Evolutionary conservation across 2,329 filamentous ascomycete species (phyloP).

Genomic region (Delphinella strobiligena): DNA sequence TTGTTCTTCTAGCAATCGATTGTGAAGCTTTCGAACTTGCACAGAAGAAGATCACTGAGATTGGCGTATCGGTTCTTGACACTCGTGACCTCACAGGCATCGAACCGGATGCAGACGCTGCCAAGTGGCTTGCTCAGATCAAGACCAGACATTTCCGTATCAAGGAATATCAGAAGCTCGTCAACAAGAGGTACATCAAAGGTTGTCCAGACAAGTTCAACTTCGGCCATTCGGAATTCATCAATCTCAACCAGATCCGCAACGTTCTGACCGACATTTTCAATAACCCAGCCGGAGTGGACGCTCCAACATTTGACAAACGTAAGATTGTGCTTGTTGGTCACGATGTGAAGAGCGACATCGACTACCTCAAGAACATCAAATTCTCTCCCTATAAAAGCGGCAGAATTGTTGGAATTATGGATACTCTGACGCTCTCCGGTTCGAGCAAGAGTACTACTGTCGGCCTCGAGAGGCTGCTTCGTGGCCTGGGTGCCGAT

Average conservation of each 20-base stretch:
- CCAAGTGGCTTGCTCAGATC: conserved; percentile 12
- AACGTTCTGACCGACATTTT: conserved; percentile 8
- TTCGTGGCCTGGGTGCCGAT: conserved; percentile 7
- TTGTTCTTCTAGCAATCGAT: conserved; percentile 17
- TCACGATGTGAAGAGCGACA: conserved; percentile 15
- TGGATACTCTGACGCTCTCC: conserved; percentile 14
- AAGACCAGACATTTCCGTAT: conserved; percentile 15
- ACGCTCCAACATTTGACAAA: conserved; percentile 3
- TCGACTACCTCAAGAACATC: conserved; percentile 11
- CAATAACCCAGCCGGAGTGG: background rate
- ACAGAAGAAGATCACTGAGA: conserved; percentile 16
- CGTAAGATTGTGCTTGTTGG: conserved; percentile 16
- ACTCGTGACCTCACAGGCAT: conserved; percentile 10
- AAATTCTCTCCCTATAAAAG: conserved; percentile 7
- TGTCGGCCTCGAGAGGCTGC: conserved; percentile 11
- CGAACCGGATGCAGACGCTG: background rate
- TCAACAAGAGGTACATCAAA: conserved; percentile 15
- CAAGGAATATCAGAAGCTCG: conserved; percentile 12
- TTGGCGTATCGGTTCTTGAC: conserved; percentile 18
- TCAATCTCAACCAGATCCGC: conserved; percentile 10
- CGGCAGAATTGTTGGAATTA: conserved; percentile 8
- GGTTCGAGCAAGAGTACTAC: conserved; percentile 11
- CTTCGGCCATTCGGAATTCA: conserved; percentile 14
- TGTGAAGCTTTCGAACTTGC: conserved; percentile 17
- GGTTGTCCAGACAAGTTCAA: conserved; percentile 17